phyloP scores from a whole-genome alignment of 345 rosid species.

The Geranium brycei region DNA sequence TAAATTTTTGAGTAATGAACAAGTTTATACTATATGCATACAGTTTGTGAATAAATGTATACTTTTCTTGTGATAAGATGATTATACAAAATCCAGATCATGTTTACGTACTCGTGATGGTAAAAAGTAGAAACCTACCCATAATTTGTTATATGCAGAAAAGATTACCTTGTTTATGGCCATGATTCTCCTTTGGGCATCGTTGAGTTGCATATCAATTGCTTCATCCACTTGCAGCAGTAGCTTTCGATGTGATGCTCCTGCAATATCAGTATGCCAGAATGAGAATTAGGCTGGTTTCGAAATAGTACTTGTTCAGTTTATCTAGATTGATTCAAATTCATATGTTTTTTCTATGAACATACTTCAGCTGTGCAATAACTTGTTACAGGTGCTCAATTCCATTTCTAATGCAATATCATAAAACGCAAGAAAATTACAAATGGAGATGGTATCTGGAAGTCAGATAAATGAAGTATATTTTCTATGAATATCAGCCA shows the following conservation, averaged over 20 bases:
- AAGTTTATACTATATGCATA: background rate
- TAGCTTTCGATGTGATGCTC: slow-evolving; percentile 56
- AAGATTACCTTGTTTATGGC: slow-evolving; percentile 54
- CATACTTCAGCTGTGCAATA: no score
- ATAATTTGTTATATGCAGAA: slow-evolving; percentile 2
- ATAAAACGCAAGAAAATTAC: background rate
- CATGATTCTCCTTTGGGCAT: slow-evolving; percentile 48
- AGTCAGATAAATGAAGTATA: background rate
- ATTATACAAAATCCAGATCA: background rate
- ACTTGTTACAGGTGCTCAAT: no score
- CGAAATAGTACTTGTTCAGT: slow-evolving; percentile 3
- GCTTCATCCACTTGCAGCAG: slow-evolving; percentile 52
- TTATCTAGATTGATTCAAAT: no score
- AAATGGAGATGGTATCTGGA: background rate
- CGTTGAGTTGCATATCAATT: slow-evolving; percentile 37
- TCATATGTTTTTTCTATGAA: no score
- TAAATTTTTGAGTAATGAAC: slow-evolving; percentile 7
- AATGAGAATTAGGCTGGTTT: slow-evolving; percentile 3
- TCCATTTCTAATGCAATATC: background rate
- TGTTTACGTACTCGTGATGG: background rate
- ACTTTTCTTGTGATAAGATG: background rate
- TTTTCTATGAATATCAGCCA: background rate
- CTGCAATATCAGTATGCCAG: slow-evolving; percentile 24
- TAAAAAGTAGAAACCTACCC: no score
- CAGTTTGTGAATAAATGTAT: no score